Evolutionary conservation across 345 rosid species (phyloP), one percentile per base, ranked within the genome.

Genomic region (Salix exigua): DNA sequence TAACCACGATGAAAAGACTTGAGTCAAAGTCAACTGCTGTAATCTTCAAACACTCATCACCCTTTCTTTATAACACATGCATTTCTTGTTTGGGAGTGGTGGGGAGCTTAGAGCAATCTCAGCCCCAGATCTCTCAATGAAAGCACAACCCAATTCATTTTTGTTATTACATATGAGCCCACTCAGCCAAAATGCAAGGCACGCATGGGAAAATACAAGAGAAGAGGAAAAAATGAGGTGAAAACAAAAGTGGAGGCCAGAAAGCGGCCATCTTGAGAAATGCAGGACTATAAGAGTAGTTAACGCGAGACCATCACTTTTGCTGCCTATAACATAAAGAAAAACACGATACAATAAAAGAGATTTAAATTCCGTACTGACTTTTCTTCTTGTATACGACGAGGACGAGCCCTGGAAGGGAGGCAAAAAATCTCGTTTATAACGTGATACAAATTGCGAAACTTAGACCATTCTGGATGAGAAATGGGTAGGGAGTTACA

Each of bases 321-420:
- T 23, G 26, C 28, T 3, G 23, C 4, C 28, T 58, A 12, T 58
- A 58, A 16, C 18, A 3, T 51, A 37, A 28, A 71, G 23, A 48
- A 48, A 7, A 10, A 17, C 21, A 21, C 13, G 38, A 48, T 35
- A 33, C 14, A 31, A 31, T 17, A 11, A 33, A 60, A 38, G 72
- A 40, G 50, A 70, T 42, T 71, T n/a, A 19, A 28, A 44, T 75
- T 31, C 21, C 55, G 51, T 19, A 28, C 17, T 50, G 26, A 62
- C 42, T 37, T 66, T 48, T 69, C 48, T 70, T 71, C 68, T 46
- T 75, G 55, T 75, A 80, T 77, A 75, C 30, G 71, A 64, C 30
- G 67, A 68, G 28, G 37, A 33, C 37, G 37, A 33, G 37, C 37
- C 53, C 50, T 53, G 19, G 50, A 23, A 50, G 68, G 2, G 10